These are phyloP conservation scores for Scytalidium lignicola DNA, from an alignment of 2,329 filamentous ascomycete genomes.

Conservation along the genomic window DNA sequence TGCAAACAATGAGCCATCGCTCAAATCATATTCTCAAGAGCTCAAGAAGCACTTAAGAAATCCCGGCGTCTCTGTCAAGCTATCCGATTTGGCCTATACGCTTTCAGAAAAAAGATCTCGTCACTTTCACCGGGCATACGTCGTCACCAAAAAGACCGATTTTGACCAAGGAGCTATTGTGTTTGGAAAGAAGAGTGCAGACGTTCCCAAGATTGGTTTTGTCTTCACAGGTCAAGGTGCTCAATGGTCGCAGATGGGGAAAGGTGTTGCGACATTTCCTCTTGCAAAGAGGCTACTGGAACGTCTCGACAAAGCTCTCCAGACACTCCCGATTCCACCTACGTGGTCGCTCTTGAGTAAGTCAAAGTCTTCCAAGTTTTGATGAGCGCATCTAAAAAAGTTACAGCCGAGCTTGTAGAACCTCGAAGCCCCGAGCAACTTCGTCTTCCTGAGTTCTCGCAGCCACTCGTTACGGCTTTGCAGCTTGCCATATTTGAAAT, in stretches of 20 bases:
- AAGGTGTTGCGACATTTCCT: slow-evolving; percentile 9
- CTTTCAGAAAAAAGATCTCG: slow-evolving; percentile 15
- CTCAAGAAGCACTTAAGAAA: slow-evolving; percentile 14
- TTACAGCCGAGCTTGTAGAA: slow-evolving; percentile 6
- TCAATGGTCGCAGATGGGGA: slow-evolving; percentile 23
- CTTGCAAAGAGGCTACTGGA: not conserved
- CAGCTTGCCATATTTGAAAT: slow-evolving; percentile 17
- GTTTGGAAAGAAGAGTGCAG: not conserved
- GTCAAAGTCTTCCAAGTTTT: too few species aligned
- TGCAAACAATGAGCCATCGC: slow-evolving; percentile 16
- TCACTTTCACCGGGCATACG: slow-evolving; percentile 15
- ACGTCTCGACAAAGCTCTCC: slow-evolving; percentile 4
- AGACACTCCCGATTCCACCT: too few species aligned
- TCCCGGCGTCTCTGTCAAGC: slow-evolving; percentile 12
- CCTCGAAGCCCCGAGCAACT: slow-evolving; percentile 1
- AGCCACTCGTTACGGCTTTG: slow-evolving; percentile 22
- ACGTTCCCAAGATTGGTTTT: slow-evolving; percentile 13
- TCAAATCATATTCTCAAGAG: slow-evolving; percentile 18
- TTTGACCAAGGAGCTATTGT: not conserved
- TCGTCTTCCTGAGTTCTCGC: slow-evolving; percentile 10
- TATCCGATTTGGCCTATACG: slow-evolving; percentile 20
- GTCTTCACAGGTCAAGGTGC: slow-evolving; percentile 29
- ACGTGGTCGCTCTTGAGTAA: too few species aligned
- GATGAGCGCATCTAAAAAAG: too few species aligned
- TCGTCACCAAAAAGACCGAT: slow-evolving; percentile 2